Evolutionary conservation across 495 filamentous ascomycete species (phyloP).

Genomic region (Xylaria castorea): DNA sequence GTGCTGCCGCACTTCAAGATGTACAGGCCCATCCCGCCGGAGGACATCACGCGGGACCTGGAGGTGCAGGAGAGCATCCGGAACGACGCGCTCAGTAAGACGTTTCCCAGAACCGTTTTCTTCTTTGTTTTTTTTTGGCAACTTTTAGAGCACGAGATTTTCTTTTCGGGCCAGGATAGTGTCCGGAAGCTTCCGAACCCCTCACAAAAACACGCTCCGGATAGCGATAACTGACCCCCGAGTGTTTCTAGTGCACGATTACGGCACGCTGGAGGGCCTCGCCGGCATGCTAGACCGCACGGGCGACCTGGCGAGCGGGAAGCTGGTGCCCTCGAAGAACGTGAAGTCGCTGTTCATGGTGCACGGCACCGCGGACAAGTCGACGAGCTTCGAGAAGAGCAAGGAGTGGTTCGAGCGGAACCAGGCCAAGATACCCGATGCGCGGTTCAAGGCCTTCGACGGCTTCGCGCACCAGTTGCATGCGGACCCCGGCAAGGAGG

Average conservation of each 20-base stretch:
- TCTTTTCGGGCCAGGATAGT: no score
- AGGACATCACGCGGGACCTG: slow-evolving; percentile 68
- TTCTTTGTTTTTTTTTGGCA: no score
- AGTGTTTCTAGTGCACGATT: slow-evolving; percentile 80
- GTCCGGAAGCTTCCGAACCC: no score
- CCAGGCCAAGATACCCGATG: slow-evolving; percentile 62
- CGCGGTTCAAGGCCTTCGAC: slow-evolving; percentile 73
- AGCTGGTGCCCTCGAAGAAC: slow-evolving; percentile 40
- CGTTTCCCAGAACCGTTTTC: no score
- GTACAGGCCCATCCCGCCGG: slow-evolving; percentile 61
- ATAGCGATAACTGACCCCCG: no score
- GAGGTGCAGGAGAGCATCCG: slow-evolving; percentile 59
- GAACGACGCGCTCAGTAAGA: slow-evolving; percentile 66
- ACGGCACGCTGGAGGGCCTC: slow-evolving; percentile 78
- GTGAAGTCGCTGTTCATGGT: slow-evolving; percentile 63
- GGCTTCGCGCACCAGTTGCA: slow-evolving; percentile 83
- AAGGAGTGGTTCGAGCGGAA: slow-evolving; percentile 66
- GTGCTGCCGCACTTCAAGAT: slow-evolving; percentile 68
- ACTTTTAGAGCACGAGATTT: no score
- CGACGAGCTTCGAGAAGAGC: slow-evolving; percentile 66
- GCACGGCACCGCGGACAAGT: slow-evolving; percentile 72
- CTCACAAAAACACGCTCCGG: no score
- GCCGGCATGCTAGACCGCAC: slow-evolving; percentile 77
- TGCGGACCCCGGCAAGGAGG: slow-evolving; percentile 67
- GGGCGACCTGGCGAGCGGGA: slow-evolving; percentile 55